Conservation (phyloP, 306 rosid genomes). For the Cicer bijugum region DNA sequence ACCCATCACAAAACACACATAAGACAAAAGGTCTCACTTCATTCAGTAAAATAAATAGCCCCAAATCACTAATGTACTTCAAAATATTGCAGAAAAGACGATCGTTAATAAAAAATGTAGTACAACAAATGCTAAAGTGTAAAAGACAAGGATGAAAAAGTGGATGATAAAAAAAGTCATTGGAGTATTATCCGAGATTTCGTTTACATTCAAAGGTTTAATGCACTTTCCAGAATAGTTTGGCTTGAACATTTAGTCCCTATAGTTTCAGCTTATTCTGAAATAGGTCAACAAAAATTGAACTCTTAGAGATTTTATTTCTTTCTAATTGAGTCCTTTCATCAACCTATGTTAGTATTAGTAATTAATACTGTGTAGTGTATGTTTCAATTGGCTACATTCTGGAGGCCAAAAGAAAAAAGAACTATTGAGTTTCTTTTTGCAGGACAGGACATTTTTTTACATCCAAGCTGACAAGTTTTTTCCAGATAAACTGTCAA, state of each 20-base stretch:
- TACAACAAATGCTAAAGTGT: neutral
- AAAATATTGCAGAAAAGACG: no score
- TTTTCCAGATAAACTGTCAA: no score
- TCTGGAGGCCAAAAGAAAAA: neutral
- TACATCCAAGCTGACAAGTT: no score
- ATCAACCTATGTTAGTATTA: neutral
- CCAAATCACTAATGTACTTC: no score
- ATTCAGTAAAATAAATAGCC: no score
- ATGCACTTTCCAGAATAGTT: neutral
- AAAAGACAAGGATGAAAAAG: neutral
- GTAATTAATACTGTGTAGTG: neutral
- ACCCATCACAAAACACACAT: no score
- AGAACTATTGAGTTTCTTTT: neutral
- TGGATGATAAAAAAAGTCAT: neutral
- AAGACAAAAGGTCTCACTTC: no score
- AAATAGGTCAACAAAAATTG: neutral
- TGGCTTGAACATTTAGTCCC: neutral
- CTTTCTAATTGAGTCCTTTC: neutral
- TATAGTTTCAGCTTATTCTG: neutral
- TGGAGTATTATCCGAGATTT: neutral
- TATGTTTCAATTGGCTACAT: neutral
- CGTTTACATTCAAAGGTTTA: neutral
- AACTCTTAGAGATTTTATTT: neutral
- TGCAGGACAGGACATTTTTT: no score
- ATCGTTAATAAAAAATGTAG: neutral